Conservation (phyloP, 2,329 filamentous ascomycete species). For the Sporothrix pallida region DNA sequence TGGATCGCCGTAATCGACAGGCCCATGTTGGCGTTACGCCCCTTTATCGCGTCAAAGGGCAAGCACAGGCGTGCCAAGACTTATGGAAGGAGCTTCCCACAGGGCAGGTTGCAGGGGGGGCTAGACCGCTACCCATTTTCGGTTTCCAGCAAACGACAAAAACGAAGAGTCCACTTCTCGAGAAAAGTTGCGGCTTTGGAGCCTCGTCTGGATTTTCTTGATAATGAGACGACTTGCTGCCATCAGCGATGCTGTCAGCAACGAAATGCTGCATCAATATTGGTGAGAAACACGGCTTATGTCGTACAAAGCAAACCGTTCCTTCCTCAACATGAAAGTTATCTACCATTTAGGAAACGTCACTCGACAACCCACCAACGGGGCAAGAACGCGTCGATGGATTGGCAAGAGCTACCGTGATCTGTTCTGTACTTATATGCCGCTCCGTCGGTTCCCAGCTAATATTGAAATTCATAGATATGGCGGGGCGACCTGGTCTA, state of each 20-base stretch:
- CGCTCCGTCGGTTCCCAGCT: neutral
- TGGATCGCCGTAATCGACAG: neutral
- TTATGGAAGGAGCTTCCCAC: neutral
- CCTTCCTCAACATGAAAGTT: neutral
- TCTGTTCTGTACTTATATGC: neutral
- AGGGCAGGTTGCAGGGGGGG: constrained; percentile 1
- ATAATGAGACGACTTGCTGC: neutral
- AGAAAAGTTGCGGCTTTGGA: neutral
- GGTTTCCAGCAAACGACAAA: neutral
- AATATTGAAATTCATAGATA: neutral
- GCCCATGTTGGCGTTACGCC: neutral
- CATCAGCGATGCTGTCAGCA: too few species aligned
- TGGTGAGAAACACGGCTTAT: too few species aligned
- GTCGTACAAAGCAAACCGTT: too few species aligned
- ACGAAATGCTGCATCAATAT: too few species aligned
- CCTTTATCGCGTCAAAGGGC: constrained; percentile 20
- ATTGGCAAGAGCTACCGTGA: neutral
- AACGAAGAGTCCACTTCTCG: neutral
- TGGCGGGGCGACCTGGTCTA: neutral
- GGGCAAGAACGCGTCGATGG: neutral
- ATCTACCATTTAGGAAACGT: neutral
- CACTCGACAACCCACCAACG: neutral
- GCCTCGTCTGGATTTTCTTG: neutral
- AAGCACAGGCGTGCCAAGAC: constrained; percentile 17
- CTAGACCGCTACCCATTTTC: neutral